Base-by-base conservation (phyloP, 2,329 filamentous ascomycete genomes). In the Emmonsiellopsis sp. region DNA sequence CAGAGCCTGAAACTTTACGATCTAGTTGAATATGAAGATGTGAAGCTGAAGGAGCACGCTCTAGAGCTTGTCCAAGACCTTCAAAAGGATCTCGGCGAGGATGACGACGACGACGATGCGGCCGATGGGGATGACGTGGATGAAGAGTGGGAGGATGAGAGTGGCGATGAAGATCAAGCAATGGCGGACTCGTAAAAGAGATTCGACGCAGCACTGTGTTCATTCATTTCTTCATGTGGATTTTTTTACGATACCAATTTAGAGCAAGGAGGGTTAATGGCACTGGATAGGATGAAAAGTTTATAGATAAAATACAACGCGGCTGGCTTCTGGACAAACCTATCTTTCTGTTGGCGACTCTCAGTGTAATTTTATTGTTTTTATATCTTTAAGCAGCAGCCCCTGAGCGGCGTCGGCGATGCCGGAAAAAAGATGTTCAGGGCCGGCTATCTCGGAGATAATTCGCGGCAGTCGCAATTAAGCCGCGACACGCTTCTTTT, bases 1-100 rank as follows among this genome's bases (percentile, higher is more conserved):
- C 87, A 87, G 63, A 88, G 89, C 65, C 75, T 94, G 58, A 84
- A 84, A 65, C 78, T 95, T n/a, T 97, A 88, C 68, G 74, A 81
- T 40, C 66, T 80, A 62, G 79, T 93, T 62, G 84, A 92, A 51
- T 97, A 96, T 67, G 91, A 75, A 52, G 74, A 77, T 57, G 73
- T 73, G 20, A 67, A 65, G 51, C 63, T 77, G 32, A 69, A 67
- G 44, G 69, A 74, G 26, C 73, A 77, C 58, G 70, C 70, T 9
- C 46, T 67, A 41, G 73, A 76, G 52, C 62, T 76, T 47, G 68
- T 74, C 3, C 63, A 70, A 41, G 76, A 74, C 52, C 80, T 90
- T 55, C 81, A 80, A 59, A 76, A 79, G 55, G 83, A 83, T 62
- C 73, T 91, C 2, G 85, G 84, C 3, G 76, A 78, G 10, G 71